Percentiles rank a stretch among this genome's conserved stretches.
Conservation (phyloP, 75 land plant species). For the Azolla pinnata region DNA sequence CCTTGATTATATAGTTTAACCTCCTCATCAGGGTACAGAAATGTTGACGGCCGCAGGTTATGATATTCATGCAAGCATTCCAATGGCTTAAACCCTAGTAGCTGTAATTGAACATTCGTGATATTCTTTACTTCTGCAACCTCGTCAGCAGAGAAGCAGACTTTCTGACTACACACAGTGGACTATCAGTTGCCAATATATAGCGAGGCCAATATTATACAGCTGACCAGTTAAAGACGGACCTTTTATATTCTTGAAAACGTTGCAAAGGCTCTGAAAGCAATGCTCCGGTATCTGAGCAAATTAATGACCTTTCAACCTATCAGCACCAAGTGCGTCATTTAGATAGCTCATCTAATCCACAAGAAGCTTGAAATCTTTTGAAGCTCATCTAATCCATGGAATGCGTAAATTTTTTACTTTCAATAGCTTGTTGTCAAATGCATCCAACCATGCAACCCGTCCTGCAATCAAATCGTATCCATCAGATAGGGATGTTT, state of each 20-base stretch:
- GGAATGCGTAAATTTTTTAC: constrained; percentile 17
- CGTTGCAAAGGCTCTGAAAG: constrained; percentile 46
- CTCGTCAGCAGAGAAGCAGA: constrained; percentile 52
- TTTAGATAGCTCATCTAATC: neutral
- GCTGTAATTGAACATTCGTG: constrained; percentile 58
- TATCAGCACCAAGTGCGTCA: constrained; percentile 20
- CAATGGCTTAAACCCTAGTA: constrained; percentile 87
- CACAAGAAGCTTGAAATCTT: neutral
- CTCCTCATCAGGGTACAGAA: constrained; percentile 93
- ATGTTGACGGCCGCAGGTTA: constrained; percentile 86
- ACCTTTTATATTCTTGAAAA: constrained; percentile 64
- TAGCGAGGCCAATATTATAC: neutral
- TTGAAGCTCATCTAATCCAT: too few relatives aligned
- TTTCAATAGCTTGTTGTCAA: constrained; percentile 73
- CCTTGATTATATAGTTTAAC: constrained; percentile 18
- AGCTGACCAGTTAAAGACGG: constrained; percentile 10
- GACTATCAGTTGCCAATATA: neutral
- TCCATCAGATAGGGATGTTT: too few relatives aligned
- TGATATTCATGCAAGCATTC: constrained; percentile 77
- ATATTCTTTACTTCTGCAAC: constrained; percentile 63
- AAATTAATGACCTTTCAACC: constrained; percentile 76
- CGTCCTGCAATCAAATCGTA: too few relatives aligned
- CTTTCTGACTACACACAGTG: constrained; percentile 43
- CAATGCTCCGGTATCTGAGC: constrained; percentile 83
- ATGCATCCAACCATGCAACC: constrained; percentile 71